Conservation (phyloP, 2,329 filamentous ascomycete genomes). For the Zymoseptoria passerinii region DNA sequence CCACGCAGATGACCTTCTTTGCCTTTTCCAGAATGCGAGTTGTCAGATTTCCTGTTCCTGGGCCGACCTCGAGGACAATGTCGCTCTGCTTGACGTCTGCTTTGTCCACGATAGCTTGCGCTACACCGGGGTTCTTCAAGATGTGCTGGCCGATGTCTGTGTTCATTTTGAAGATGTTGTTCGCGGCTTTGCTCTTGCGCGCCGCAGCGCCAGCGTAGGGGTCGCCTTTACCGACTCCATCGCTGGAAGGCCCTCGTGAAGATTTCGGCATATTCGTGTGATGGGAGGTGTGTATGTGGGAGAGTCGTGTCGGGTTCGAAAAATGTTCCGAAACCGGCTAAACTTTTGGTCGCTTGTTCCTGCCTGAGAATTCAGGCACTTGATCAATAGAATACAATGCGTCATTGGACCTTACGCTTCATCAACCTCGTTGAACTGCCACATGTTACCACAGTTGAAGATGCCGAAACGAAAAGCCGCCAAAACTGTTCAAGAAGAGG, state of each 20-base stretch:
- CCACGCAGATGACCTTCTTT: constrained; percentile 75
- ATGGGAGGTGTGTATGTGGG: not conserved
- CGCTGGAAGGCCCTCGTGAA: constrained; percentile 29
- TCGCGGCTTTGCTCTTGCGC: constrained; percentile 39
- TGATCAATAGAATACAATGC: not conserved
- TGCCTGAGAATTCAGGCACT: not conserved
- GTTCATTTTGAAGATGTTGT: constrained; percentile 97
- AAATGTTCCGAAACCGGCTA: not conserved
- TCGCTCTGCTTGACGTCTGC: constrained; percentile 83
- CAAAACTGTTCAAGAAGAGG: constrained; percentile 7
- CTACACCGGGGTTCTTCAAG: constrained; percentile 82
- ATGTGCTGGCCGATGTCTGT: constrained; percentile 85
- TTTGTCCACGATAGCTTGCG: constrained; percentile 75
- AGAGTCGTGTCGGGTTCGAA: not conserved
- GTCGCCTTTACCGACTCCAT: constrained; percentile 31
- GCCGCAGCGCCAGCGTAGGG: constrained; percentile 39
- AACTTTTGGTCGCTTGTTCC: not conserved
- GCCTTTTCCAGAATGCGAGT: constrained; percentile 81
- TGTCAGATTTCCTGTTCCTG: constrained; percentile 82
- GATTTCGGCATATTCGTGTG: constrained; percentile 37
- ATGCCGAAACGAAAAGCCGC: constrained; percentile 23
- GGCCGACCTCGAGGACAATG: constrained; percentile 84
- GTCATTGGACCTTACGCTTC: not conserved
- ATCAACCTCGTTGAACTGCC: not conserved
- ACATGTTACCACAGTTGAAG: not conserved